Base-by-base conservation (phyloP, 208 protist species). In the Acanthamoeba quina region DNA sequence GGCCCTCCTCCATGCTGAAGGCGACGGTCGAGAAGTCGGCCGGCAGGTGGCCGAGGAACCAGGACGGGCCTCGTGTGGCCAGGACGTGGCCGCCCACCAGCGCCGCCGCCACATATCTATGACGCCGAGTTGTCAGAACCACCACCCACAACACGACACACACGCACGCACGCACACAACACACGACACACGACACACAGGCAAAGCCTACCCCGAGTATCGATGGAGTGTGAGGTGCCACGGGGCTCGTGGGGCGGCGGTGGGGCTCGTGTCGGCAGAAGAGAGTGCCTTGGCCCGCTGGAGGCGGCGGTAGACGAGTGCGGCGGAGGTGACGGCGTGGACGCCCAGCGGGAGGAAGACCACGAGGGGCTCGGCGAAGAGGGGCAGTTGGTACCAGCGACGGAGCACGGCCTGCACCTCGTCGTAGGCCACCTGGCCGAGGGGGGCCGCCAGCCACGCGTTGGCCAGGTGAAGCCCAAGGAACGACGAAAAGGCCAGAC, bases 321-420 rank as follows among this genome's bases (percentile, higher is more conserved):
- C 31, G 31, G 68, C 68, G 31, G 68, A 76, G 15, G 68, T 47
- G 68, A 76, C 31, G 31, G 34, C 34, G 19, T 76, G 68, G 5
- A 76, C 68, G 68, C 68, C 31, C 34, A 76, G n/a, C n/a, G 68
- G 68, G 68, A 76, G 68, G 2, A 76, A n/a, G 7, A 76, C 68
- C 29, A 76, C 68, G 68, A 76, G 68, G 6, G 68, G 68, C 31
- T 76, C 68, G 68, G 68, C 68, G 3, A 47, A 11, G 68, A 44
- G 15, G 68, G 68, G 68, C 34, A 44, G 7, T 7, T 76, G 68
- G 68, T 76, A 76, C 31, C n/a, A 76, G 31, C 31, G 68, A 10
- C 68, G 68, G 68, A 76, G 31, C n/a, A 76, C 68, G 68, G 34
- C 68, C 68, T 76, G 68, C 24, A 76, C 68, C 31, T 76, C 68